phyloP scores from a whole-genome alignment of 148 eudicot genomes.

The Diospyros lotus region DNA sequence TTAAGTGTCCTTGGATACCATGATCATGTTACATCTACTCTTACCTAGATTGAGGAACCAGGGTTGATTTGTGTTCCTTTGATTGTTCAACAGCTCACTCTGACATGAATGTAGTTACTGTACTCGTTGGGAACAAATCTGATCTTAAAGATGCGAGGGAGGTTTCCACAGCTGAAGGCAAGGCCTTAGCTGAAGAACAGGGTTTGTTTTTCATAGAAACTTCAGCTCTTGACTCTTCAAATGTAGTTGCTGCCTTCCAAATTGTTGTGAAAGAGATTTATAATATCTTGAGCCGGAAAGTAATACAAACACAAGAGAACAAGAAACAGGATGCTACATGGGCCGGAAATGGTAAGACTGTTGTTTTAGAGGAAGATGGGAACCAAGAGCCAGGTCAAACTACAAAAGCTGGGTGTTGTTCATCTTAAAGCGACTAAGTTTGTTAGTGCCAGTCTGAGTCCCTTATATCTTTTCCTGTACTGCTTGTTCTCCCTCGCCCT shows the following conservation, averaged over 20 bases:
- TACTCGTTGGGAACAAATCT: constrained; percentile 86
- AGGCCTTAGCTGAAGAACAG: constrained; percentile 68
- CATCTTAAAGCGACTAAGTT: constrained; percentile 17
- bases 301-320: constrained; percentile 75
- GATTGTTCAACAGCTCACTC: constrained; percentile 70
- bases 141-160: constrained; percentile 86
- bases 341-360: constrained; percentile 65
- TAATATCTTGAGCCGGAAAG: constrained; percentile 78
- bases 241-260: constrained; percentile 74
- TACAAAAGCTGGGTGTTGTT: constrained; percentile 45
- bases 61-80: constrained; percentile 8
- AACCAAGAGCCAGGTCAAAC: constrained; percentile 27
- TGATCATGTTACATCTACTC: not conserved
- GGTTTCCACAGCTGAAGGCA: constrained; percentile 84
- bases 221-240: constrained; percentile 88
- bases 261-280: constrained; percentile 82
- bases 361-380: constrained; percentile 51
- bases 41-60: constrained; percentile 7
- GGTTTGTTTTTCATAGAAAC: constrained; percentile 90
- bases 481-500: not conserved
- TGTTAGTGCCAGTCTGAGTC: not conserved
- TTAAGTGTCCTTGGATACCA: not conserved
- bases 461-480: not conserved
- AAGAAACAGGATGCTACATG: constrained; percentile 59
- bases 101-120: constrained; percentile 94